A percentile compares a stretch with the other conserved stretches of the same genome.
These are phyloP conservation scores for Amauroascus verrucosus DNA, from an alignment of 2,329 filamentous ascomycete genomes.

Conservation along the genomic window DNA sequence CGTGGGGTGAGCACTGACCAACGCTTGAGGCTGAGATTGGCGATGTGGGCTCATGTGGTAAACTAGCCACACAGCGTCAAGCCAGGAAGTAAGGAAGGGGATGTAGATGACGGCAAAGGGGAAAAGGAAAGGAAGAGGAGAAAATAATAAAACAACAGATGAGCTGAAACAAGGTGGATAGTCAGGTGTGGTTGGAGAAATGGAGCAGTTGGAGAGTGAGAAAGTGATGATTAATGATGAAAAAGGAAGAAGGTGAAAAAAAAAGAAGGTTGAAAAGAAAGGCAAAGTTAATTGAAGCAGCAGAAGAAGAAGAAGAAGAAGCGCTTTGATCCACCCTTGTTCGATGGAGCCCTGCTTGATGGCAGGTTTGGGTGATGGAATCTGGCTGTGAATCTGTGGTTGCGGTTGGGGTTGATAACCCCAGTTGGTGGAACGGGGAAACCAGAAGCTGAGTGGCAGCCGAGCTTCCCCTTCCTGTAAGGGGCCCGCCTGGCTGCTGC, in stretches of 20 bases:
- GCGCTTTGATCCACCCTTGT: background rate
- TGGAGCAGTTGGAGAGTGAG: background rate
- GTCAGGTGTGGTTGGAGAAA: background rate
- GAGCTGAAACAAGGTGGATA: background rate
- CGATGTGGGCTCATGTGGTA: conserved; percentile 19
- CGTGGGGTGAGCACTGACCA: conserved; percentile 14
- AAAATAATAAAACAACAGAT: background rate
- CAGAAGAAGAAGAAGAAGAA: background rate
- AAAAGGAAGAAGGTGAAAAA: conserved; percentile 44
- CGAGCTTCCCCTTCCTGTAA: too few relatives aligned
- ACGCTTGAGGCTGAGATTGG: conserved; percentile 25
- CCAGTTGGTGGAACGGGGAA: conserved; percentile 1
- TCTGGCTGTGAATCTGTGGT: too few relatives aligned
- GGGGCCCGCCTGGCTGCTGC: too few relatives aligned
- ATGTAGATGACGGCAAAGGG: background rate
- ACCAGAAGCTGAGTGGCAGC: too few relatives aligned
- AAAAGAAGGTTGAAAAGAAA: conserved; percentile 50
- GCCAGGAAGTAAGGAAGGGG: background rate
- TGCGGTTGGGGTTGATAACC: too few relatives aligned
- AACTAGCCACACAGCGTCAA: conserved; percentile 5
- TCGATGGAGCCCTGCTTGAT: conserved; percentile 1
- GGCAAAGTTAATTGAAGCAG: background rate
- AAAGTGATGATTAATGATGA: background rate
- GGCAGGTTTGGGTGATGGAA: too few relatives aligned
- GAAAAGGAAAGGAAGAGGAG: background rate